Evolutionary conservation across 1,284 basidiomycete genomes (phyloP), one percentile per base, ranked within the genome.

Genomic region (Xanthoconium separans): DNA sequence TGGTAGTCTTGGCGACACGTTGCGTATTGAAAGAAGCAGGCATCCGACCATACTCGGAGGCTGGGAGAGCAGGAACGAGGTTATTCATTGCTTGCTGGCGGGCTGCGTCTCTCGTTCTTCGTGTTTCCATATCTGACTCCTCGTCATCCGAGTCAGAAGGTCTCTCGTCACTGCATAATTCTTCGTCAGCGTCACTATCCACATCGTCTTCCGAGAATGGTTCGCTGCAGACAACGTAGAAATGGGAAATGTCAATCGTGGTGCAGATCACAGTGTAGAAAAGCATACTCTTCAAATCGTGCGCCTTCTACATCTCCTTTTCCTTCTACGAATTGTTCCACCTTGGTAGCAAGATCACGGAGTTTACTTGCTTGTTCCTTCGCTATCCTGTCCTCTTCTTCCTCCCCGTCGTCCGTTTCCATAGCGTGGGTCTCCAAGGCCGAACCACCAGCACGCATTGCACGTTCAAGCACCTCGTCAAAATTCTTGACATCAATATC

Each of bases 251-350:
- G 37, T 60, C 37, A 56, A 43, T 27, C 6, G 37, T 51, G 47
- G 50, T 44, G 24, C 57, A 49, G 51, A 34, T 47, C 18, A 31
- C 6, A 18, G 31, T 22, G 41, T 24, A 41, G 22, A 48, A 50
- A 27, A n/a, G 30, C 90, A 65, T 72, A 96, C 93, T 95, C 94
- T 47, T 87, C 83, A 64, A 98, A 95, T 57, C 79, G 73, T 0
- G 93, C 95, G 2, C 95, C 95, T 61, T 93, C 87, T 6, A 96
- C 58, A 59, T 91, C 87, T 6, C 95, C 95, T 67, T 94, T 74
- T 2, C 90, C 93, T 61, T 93, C 87, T 2, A 98, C 84, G 66
- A 98, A 98, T 30, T 79, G 77, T 64, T 92, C 87, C 1, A 98
- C 91, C 69, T 93, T 91, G 58, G 81, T 76, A 11, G 95, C 93